phyloP scores from a whole-genome alignment of 345 rosid species.

The Citrus trifoliata region DNA sequence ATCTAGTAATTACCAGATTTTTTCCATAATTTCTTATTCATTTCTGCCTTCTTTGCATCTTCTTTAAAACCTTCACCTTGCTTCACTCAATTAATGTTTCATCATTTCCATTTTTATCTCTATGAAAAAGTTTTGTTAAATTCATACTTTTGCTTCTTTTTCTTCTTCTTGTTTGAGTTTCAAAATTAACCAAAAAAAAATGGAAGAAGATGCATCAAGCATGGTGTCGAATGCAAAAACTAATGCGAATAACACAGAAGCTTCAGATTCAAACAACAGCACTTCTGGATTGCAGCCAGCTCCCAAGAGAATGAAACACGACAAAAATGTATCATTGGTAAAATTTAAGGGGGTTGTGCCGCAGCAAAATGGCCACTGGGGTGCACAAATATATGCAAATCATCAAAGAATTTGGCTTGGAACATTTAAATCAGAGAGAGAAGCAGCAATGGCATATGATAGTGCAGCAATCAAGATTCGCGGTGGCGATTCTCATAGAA shows the following conservation, averaged over 20 bases:
- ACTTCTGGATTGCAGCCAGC: background rate
- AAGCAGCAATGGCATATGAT: constrained; percentile 69
- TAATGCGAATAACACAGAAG: constrained; percentile 8
- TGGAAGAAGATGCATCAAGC: constrained; percentile 32
- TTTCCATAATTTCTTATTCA: constrained; percentile 22
- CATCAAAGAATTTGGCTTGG: constrained; percentile 65
- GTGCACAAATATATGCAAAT: constrained; percentile 62
- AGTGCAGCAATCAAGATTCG: constrained; percentile 57
- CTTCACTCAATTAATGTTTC: background rate
- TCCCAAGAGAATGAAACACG: background rate
- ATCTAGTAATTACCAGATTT: constrained; percentile 23
- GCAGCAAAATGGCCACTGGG: constrained; percentile 61
- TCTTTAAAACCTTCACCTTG: background rate
- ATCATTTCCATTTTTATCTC: background rate
- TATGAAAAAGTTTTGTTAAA: background rate
- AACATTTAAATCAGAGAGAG: constrained; percentile 53
- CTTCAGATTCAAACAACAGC: constrained; percentile 26
- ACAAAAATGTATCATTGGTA: background rate
- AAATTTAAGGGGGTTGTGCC: constrained; percentile 58
- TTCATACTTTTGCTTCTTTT: background rate
- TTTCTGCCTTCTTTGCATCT: background rate
- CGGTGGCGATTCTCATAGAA: constrained; percentile 46
- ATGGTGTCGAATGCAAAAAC: constrained; percentile 22
- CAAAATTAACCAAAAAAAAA: background rate
- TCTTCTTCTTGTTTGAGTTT: background rate